Conservation (phyloP, 306 rosid genomes). For the Inga leiocalycina region DNA sequence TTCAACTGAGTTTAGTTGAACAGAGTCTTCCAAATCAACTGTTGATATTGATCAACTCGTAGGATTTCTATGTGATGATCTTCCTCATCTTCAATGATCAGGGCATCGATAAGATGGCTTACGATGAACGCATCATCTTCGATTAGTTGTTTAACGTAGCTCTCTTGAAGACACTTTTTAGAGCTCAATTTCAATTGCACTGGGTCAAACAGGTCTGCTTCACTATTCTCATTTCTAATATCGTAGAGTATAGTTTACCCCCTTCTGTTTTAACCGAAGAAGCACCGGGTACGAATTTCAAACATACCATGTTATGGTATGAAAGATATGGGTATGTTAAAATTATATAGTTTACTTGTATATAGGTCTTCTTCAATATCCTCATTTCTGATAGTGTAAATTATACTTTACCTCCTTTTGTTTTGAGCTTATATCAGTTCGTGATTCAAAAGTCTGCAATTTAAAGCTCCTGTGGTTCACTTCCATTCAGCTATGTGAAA, state of each 20-base stretch:
- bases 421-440: not conserved
- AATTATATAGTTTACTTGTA: too few relatives aligned
- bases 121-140: conserved; percentile 73
- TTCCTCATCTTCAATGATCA: conserved; percentile 84
- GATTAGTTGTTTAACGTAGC: conserved; percentile 85
- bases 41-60: conserved; percentile 58
- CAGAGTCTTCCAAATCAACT: conserved; percentile 58
- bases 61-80: conserved; percentile 73
- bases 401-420: not conserved
- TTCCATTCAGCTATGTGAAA: not conserved
- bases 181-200: conserved; percentile 67
- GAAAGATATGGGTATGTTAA: not conserved
- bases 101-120: conserved; percentile 86
- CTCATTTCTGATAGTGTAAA: not conserved
- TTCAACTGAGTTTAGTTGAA: conserved; percentile 60
- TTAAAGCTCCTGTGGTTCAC: not conserved
- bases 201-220: conserved; percentile 82
- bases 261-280: not conserved
- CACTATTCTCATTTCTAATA: not conserved
- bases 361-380: conserved; percentile 21
- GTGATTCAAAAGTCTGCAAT: not conserved
- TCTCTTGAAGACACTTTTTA: conserved; percentile 68
- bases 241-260: not conserved
- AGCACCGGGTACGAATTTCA: not conserved
- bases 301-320: too few relatives aligned